These are phyloP conservation scores for Anthoceros angustus DNA, from an alignment of 225 moss, liverwort and hornwort species.

Conservation along the genomic window DNA sequence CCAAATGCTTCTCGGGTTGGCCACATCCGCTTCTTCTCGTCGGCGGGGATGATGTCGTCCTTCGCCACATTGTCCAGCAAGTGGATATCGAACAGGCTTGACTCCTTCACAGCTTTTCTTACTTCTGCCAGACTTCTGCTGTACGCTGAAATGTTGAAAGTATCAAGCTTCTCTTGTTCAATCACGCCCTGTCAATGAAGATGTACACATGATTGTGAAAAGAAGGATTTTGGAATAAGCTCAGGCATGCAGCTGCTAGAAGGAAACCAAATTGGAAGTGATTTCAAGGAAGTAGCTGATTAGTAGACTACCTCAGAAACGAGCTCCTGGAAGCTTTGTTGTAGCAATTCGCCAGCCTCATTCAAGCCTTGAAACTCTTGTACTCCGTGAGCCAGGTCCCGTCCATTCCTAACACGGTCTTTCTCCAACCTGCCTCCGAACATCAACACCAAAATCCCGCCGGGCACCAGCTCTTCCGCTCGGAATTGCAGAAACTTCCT, in stretches of 20 bases:
- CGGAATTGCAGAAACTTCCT: conserved; percentile 8
- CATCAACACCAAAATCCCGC: conserved; percentile 11
- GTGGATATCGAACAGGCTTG: conserved; percentile 16
- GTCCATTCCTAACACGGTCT: background rate
- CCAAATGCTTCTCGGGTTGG: no score
- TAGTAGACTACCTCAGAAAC: conserved; percentile 9
- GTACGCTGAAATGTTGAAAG: conserved; percentile 6
- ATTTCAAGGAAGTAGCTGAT: background rate
- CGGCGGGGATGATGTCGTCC: no score
- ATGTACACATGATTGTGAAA: no score
- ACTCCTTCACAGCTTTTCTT: conserved; percentile 4
- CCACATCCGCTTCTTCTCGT: no score
- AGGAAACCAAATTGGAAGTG: background rate
- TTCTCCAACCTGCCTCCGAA: background rate
- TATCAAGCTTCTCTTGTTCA: background rate
- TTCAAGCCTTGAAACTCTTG: background rate
- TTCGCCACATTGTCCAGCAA: conserved; percentile 16
- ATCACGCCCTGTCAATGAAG: conserved; percentile 3
- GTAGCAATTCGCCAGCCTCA: background rate
- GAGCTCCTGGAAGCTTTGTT: conserved; percentile 3
- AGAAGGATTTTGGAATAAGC: background rate
- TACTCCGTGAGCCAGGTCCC: background rate
- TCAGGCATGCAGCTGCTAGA: no score
- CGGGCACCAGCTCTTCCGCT: no score
- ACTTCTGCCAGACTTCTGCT: background rate